Base-by-base conservation (phyloP, 2,329 filamentous ascomycete genomes). In the Lecanicillium sp. region DNA sequence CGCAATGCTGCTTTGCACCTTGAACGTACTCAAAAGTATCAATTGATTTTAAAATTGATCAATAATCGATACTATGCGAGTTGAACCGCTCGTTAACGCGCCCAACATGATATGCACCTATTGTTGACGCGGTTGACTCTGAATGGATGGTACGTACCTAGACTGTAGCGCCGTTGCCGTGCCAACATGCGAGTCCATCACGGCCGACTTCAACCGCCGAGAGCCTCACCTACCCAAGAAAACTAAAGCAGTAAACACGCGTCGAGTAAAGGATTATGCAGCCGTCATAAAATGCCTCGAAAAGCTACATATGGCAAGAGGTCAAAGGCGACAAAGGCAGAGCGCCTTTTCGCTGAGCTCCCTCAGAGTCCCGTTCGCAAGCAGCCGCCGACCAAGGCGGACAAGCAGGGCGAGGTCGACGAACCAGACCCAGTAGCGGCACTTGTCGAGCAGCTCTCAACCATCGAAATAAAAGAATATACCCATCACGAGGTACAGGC, bases 221-320 rank as follows among this genome's bases (percentile, higher is more conserved):
- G n/a, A 15, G 14, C 17, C 9, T 7, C 11, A 17, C 19, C 29
- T 27, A 11, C 22, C 15, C 25, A 12, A 34, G 34, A 8, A 27
- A 25, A 29, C 25, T 27, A 9, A 27, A 34, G 6, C 13, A 12
- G 6, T 27, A 30, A 20, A 38, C 20, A 29, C 39, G 30, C 11
- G 13, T 10, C 19, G 13, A 30, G 29, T n/a, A n/a, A n/a, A n/a
- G 11, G 22, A 11, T 25, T 25, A 25, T 25, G 22, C 22, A 25
- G 22, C 11, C 22, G 22, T 11, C 12, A 29, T 27, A 61, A 50
- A 18, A 77, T 75, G 72, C 57, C 67, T 27, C 63, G 66, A 41
- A 60, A 61, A 36, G 55, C 59, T 4, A 71, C 64, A 41, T 77
- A 77, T 57, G 74, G 73, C 42, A 74, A 69, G 43, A 59, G 60